Base-by-base conservation (phyloP, 805 yeast species). In the Candida arabinofermentans region DNA sequence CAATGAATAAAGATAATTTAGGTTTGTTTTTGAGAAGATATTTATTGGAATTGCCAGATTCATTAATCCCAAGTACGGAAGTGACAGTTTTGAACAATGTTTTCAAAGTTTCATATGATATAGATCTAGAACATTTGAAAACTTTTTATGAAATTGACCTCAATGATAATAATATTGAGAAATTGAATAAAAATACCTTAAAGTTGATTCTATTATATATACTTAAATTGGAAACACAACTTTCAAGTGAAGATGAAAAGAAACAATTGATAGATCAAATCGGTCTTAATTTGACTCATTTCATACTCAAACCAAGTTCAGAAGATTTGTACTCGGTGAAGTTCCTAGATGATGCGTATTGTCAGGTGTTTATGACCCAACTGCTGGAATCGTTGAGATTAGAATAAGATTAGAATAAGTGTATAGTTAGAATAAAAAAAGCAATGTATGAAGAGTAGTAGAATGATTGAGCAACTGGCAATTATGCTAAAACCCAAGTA, bases 1-100 rank as follows among this genome's bases (percentile, higher is more conserved):
- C 17, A 6, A 14, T 30, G 8, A 43, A 43, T n/a, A 43, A 39
- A 9, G 43, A 39, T 5, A 39, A 42, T 24, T 39, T 48, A 13
- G 53, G 49, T 2, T 27, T 51, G 12, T 13, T 51, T 9, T n/a
- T 51, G 30, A 41, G 55, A 36, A 29, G 53, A 19, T 51, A 51
- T 39, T 24, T 51, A 10, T 32, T 49, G 19, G 55, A 51, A 39
- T 36, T 51, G 14, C 53, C 53, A 8, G 51, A 47, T 17, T 45
- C 55, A 8, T 31, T 51, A 33, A 41, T 51, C 10, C 22, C 43
- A n/a, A 40, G 42, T 21, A 40, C 47, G 2, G 34, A 37, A 9
- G 43, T 41, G 9, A 40, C 27, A 3, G 38, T 51, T 7, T 36
- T 51, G 33, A 47, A 49, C 23, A 24, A 39, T 24, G 55, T 52